Evolutionary conservation across 2,329 filamentous ascomycete species (phyloP).

Genomic region (Phialophora macrospora): DNA sequence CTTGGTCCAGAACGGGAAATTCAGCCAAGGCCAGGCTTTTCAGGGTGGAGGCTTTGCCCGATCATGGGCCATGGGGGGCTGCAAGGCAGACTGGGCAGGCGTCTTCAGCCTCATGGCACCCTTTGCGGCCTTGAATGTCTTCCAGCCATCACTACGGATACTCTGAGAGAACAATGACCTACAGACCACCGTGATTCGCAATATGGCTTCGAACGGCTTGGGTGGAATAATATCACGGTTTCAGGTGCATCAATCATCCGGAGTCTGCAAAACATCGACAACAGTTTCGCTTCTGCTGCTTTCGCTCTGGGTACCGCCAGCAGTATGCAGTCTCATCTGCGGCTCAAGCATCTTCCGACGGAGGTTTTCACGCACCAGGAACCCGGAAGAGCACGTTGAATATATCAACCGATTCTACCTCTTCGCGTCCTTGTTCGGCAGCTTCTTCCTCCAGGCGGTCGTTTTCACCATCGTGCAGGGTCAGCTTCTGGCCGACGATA

Average conservation of each 20-base stretch:
- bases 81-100: neutral
- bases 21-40: neutral
- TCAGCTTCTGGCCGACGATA: neutral
- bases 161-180: neutral
- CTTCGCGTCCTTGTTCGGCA: slow-evolving; percentile 9
- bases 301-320: slow-evolving; percentile 1
- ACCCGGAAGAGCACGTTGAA: neutral
- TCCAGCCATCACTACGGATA: neutral
- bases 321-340: slow-evolving; percentile 7
- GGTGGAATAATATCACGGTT: neutral
- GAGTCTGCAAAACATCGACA: slow-evolving; percentile 3
- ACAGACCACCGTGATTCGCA: neutral
- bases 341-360: slow-evolving; percentile 4
- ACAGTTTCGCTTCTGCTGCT: slow-evolving; percentile 1
- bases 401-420: slow-evolving; percentile 4
- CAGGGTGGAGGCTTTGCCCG: slow-evolving; percentile 1
- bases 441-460: slow-evolving; percentile 3
- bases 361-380: neutral
- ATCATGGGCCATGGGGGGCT: neutral
- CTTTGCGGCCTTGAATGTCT: neutral
- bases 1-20: neutral
- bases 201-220: neutral
- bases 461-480: neutral
- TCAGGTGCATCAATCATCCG: slow-evolving; percentile 4
- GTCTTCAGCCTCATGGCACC: neutral